Conservation (phyloP, 805 yeast genomes). For the Saccharomycopsis schoenii region DNA sequence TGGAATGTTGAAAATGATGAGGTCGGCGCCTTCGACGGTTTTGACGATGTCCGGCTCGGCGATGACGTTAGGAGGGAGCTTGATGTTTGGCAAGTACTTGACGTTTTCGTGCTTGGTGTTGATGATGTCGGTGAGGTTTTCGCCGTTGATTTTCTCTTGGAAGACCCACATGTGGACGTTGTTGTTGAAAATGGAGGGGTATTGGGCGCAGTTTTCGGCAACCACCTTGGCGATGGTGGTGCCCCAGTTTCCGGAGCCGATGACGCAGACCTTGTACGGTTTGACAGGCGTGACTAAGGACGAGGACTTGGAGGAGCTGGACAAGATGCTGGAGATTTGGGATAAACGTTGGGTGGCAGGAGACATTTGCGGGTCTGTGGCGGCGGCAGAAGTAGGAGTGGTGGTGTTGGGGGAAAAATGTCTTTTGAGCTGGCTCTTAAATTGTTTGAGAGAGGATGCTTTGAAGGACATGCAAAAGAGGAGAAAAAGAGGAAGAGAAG, state of each 20-base stretch:
- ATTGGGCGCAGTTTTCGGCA: constrained; percentile 72
- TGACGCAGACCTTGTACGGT: constrained; percentile 55
- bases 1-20: constrained; percentile 89
- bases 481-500: background rate
- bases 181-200: constrained; percentile 61
- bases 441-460: background rate
- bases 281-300: constrained; percentile 14
- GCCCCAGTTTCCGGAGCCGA: constrained; percentile 99
- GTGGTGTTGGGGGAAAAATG: background rate
- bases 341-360: constrained; percentile 14
- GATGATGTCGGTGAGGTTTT: constrained; percentile 80
- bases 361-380: background rate
- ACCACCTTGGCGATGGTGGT: constrained; percentile 93
- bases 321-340: constrained; percentile 15
- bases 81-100: constrained; percentile 83
- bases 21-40: constrained; percentile 73
- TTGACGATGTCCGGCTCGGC: constrained; percentile 80
- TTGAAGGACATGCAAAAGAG: background rate
- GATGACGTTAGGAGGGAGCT: constrained; percentile 72
- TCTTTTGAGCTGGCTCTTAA: background rate
- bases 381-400: background rate
- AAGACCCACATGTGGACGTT: constrained; percentile 95
- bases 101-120: constrained; percentile 89
- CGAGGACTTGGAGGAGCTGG: background rate
- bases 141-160: constrained; percentile 73